Base-by-base conservation (phyloP, 2,329 filamentous ascomycete genomes). In the Fusarium domesticum region DNA sequence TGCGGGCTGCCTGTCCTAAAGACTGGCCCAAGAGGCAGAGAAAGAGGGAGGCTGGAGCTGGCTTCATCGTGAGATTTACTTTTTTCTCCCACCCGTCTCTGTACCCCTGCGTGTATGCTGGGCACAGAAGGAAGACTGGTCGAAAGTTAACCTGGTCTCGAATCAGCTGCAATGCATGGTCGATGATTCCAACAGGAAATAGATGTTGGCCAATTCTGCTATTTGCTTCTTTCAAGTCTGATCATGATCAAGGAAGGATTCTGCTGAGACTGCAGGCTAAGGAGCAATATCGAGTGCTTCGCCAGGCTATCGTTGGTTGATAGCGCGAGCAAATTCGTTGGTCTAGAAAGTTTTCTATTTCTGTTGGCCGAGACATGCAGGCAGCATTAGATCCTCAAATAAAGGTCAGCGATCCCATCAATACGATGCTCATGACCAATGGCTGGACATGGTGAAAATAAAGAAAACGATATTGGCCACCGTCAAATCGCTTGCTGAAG, bases 141-240 rank as follows among this genome's bases (percentile, higher is more conserved):
- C 10, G 23, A 12, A 12, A 28, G 10, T 11, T 4, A 8, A 5
- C 14, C 23, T 28, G 23, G 14, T 28, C 23, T 28, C 10, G 23
- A 28, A 28, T 37, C 39, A 28, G 36, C 35, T 34, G n/a, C 37
- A 34, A 42, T 18, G 34, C 42, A 18, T 28, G 30, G 41, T 35
- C 14, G 20, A 39, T 34, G 31, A 42, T 37, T 36, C 40, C 33
- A 32, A 31, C n/a, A n/a, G n/a, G 19, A 35, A 15, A 40, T 33
- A 19, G 36, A 12, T 25, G 28, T 35, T 35, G 35, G 37, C 35
- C 43, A 43, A 23, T 17, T 23, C 20, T 46, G 35, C 6, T 35
- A 41, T 28, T 49, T 53, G 50, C 50, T 52, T 46, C 39, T 52
- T 32, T 8, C 16, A 48, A 11, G 47, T 55, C 48, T 47, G 39